Evolutionary conservation across 2,329 filamentous ascomycete species (phyloP).

Genomic region (Fusarium concolor): DNA sequence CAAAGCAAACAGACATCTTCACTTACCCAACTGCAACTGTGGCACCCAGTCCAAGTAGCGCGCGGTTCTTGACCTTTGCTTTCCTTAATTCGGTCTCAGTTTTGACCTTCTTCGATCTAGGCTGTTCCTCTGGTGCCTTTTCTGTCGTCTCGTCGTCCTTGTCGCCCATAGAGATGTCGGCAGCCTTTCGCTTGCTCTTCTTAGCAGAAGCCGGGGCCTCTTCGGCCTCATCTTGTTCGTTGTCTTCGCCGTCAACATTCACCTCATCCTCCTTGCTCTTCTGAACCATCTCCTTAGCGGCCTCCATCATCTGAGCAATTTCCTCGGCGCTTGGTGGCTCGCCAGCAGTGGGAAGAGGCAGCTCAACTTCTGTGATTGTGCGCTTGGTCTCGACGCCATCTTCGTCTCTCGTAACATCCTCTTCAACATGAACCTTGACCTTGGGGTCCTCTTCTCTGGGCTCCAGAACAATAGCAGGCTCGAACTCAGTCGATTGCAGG

Average conservation of each 20-base stretch:
- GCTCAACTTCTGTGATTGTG: slow-evolving; percentile 80
- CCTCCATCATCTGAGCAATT: slow-evolving; percentile 83
- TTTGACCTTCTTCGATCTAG: slow-evolving; percentile 79
- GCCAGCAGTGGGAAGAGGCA: slow-evolving; percentile 69
- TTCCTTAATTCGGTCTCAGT: slow-evolving; percentile 85
- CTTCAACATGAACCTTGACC: slow-evolving; percentile 77
- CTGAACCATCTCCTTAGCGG: slow-evolving; percentile 89
- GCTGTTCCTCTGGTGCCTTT: slow-evolving; percentile 56
- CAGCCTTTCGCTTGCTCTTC: slow-evolving; percentile 78
- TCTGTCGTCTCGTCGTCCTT: slow-evolving; percentile 54
- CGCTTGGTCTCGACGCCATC: slow-evolving; percentile 74
- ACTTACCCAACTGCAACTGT: slow-evolving; percentile 93
- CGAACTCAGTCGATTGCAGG: slow-evolving; percentile 63
- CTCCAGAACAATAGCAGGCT: slow-evolving; percentile 61
- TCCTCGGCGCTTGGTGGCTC: slow-evolving; percentile 81
- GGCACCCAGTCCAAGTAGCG: slow-evolving; percentile 85
- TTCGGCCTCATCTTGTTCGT: slow-evolving; percentile 51
- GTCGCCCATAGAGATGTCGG: slow-evolving; percentile 76
- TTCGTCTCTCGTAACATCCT: slow-evolving; percentile 66
- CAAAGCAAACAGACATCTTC: background rate
- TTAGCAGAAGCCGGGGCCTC: slow-evolving; percentile 56
- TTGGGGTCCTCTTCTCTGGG: slow-evolving; percentile 67
- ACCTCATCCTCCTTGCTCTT: slow-evolving; percentile 63
- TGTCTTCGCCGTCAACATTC: slow-evolving; percentile 36
- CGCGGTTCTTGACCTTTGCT: slow-evolving; percentile 86